Conservation (phyloP, 2,329 filamentous ascomycete genomes). For the Aquanectria penicillioides region DNA sequence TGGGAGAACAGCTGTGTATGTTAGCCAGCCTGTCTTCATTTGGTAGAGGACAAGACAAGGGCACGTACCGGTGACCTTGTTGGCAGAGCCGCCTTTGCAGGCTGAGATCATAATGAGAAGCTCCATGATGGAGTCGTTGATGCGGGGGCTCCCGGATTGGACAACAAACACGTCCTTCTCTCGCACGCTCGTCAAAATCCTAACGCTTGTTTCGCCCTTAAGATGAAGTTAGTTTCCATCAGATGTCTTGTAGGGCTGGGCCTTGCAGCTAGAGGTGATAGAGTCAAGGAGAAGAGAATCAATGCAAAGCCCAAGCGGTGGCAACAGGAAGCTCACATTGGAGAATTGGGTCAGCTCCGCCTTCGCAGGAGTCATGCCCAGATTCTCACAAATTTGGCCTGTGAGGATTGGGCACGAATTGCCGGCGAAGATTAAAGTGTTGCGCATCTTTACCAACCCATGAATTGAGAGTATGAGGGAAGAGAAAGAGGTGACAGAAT, state of each 20-base stretch:
- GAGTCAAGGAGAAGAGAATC: conserved; percentile 9
- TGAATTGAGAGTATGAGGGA: conserved; percentile 34
- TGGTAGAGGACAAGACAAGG: no score
- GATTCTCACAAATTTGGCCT: conserved; percentile 72
- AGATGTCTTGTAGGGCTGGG: neutral
- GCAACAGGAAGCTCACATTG: conserved; percentile 64
- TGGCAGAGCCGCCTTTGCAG: conserved; percentile 96
- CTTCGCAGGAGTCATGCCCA: conserved; percentile 72
- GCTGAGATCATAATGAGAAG: conserved; percentile 98
- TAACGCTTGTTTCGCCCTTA: conserved; percentile 76
- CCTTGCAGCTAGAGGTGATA: conserved; percentile 1
- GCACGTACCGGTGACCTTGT: conserved; percentile 92
- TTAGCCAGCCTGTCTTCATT: conserved; percentile 27
- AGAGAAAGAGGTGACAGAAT: conserved; percentile 38
- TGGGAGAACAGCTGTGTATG: conserved; percentile 76
- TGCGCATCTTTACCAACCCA: conserved; percentile 62
- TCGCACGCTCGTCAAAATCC: conserved; percentile 80
- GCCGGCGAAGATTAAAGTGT: conserved; percentile 75
- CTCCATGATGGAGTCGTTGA: conserved; percentile 99
- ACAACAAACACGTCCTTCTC: conserved; percentile 99
- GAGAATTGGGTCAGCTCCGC: conserved; percentile 76
- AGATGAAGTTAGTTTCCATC: conserved; percentile 31
- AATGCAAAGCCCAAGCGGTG: conserved; percentile 20
- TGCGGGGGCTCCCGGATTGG: conserved; percentile 93
- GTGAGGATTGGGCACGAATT: conserved; percentile 74